Percentiles rank a stretch among this genome's conserved stretches.
Conservation (phyloP, 371 early-diverging fungal species). For the Mortierella sp. region DNA sequence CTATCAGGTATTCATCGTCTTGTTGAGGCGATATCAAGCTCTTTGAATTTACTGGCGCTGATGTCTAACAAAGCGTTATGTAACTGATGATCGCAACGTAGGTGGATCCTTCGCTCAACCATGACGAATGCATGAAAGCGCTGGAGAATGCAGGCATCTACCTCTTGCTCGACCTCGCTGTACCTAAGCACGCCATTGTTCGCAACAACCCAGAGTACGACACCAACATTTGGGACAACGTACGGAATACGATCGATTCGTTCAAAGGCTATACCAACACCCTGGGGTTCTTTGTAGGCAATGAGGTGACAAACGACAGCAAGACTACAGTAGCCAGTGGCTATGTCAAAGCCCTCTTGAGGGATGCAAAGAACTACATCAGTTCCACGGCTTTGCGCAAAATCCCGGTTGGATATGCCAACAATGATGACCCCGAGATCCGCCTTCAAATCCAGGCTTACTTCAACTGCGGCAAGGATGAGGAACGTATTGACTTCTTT, state of each 20-base stretch:
- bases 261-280: slow-evolving; percentile 76
- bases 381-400: slow-evolving; percentile 52
- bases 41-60: too few relatives aligned
- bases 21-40: too few relatives aligned
- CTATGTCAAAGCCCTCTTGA: slow-evolving; percentile 77
- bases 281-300: slow-evolving; percentile 73
- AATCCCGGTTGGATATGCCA: slow-evolving; percentile 86
- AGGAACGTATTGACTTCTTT: slow-evolving; percentile 71
- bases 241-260: slow-evolving; percentile 72
- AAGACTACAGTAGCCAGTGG: slow-evolving; percentile 75
- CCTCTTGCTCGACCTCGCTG: slow-evolving; percentile 77
- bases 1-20: slow-evolving; percentile 61
- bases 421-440: slow-evolving; percentile 79
- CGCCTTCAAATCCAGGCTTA: slow-evolving; percentile 75
- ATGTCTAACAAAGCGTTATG: too few relatives aligned
- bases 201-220: slow-evolving; percentile 78
- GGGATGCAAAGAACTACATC: slow-evolving; percentile 78
- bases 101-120: slow-evolving; percentile 72
- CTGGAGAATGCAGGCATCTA: slow-evolving; percentile 79
- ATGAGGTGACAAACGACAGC: slow-evolving; percentile 76
- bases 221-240: slow-evolving; percentile 63
- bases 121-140: slow-evolving; percentile 80
- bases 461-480: slow-evolving; percentile 78
- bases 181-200: slow-evolving; percentile 73
- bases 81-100: neutral